Evolutionary conservation across 305 asterid genomes (phyloP).

Genomic region (Andrographis paniculata): DNA sequence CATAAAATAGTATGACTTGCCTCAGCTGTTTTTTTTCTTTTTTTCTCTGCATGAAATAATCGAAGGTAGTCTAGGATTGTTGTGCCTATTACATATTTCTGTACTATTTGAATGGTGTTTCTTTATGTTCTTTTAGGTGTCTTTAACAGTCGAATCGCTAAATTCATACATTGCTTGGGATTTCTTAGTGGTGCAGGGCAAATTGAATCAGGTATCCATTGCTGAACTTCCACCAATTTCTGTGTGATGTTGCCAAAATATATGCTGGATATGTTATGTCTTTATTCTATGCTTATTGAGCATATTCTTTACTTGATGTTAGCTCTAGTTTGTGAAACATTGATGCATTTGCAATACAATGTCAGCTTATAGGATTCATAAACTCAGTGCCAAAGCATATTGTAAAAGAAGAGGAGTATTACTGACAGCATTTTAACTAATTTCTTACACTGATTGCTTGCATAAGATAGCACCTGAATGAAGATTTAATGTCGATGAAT

Average conservation of each 20-base stretch:
- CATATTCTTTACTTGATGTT: constrained; percentile 7
- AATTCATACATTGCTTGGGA: constrained; percentile 98
- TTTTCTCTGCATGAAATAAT: too few species aligned
- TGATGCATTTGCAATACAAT: neutral
- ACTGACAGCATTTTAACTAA: neutral
- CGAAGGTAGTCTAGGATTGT: too few species aligned
- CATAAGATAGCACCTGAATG: too few species aligned
- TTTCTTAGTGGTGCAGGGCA: constrained; percentile 87
- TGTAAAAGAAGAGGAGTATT: neutral
- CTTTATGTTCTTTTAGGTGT: constrained; percentile 41
- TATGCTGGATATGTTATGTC: neutral
- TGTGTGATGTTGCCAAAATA: constrained; percentile 1
- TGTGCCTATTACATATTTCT: constrained; percentile 3
- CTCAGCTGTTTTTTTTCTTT: too few species aligned
- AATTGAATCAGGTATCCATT: constrained; percentile 66
- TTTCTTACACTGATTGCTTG: too few species aligned
- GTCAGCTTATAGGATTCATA: neutral
- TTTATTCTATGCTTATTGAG: neutral
- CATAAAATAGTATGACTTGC: too few species aligned
- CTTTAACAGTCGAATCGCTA: constrained; percentile 60
- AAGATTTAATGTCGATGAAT: too few species aligned
- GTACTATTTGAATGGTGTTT: constrained; percentile 5
- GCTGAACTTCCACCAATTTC: constrained; percentile 16
- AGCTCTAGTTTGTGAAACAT: constrained; percentile 4
- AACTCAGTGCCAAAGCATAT: neutral